phyloP scores from a whole-genome alignment of 805 yeast species.

The Yarrowia sp. region DNA sequence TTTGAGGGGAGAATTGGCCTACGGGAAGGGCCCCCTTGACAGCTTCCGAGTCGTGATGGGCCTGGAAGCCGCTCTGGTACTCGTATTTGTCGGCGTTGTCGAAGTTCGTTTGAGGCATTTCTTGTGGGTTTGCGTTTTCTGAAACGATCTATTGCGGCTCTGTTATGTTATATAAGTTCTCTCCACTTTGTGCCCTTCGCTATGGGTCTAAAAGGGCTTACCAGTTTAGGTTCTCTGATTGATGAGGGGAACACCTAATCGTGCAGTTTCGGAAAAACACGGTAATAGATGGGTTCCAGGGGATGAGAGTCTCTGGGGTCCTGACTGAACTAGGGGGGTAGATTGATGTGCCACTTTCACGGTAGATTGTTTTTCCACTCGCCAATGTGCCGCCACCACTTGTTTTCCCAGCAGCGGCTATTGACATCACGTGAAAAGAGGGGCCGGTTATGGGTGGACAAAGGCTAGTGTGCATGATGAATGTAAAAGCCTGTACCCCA shows the following conservation, averaged over 20 bases:
- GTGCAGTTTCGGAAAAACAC: conserved; percentile 23
- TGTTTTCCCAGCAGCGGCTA: not conserved
- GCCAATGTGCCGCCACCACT: too few species aligned
- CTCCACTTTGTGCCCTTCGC: conserved; percentile 6
- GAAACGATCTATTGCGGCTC: not conserved
- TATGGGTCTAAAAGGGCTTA: conserved; percentile 10
- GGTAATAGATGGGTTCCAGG: conserved; percentile 17
- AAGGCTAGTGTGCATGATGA: conserved; percentile 42
- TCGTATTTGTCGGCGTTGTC: conserved; percentile 43
- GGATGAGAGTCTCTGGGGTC: too few species aligned
- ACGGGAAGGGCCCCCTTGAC: conserved; percentile 44
- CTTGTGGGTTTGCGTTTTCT: not conserved
- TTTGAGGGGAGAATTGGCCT: conserved; percentile 46
- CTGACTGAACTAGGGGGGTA: too few species aligned
- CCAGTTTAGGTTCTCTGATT: conserved; percentile 3
- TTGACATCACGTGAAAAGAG: conserved; percentile 26
- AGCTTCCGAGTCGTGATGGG: conserved; percentile 47
- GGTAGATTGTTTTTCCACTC: too few species aligned
- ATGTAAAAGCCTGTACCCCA: conserved; percentile 11
- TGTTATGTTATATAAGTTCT: conserved; percentile 2
- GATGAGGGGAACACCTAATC: conserved; percentile 20
- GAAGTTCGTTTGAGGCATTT: conserved; percentile 42
- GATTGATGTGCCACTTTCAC: too few species aligned
- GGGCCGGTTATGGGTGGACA: conserved; percentile 30
- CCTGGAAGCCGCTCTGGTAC: conserved; percentile 44